Evolutionary conservation across 495 filamentous ascomycete genomes (phyloP), one percentile per base, ranked within the genome.

Genomic region (Aeminium ludgeri): DNA sequence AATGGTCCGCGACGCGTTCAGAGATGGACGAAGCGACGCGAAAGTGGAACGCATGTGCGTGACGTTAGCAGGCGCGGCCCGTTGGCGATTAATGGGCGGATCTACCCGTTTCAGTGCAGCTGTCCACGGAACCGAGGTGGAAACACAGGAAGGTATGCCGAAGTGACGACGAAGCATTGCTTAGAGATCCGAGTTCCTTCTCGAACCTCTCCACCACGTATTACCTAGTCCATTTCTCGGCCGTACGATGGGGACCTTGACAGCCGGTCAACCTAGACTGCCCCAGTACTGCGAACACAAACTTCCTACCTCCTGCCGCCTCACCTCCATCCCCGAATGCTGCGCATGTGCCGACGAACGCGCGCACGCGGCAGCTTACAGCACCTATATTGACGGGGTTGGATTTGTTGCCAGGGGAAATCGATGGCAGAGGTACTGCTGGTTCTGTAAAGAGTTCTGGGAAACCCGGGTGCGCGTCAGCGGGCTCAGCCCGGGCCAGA

Each of bases 1-100:
- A n/a, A n/a, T 39, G 25, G 36, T 25, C 17, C 12, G 36, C 23
- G 23, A 33, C 31, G 5, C 16, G 31, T 45, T 69, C 65, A 17
- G 67, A 60, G 34, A 74, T 64, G 40, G 77, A 39, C 78, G 65
- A 0, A 80, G 80, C 31, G 31, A 13, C 31, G 31, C 31, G 31
- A 33, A 33, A 33, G 31, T 13, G 31, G 31, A 33, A 5, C 31
- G 31, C 4, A 13, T 5, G 3, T 3, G 12, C 31, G 31, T 33
- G 31, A 33, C n/a, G 16, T 33, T 33, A 12, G 31, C 23, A 25
- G 23, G 23, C 23, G 23, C 23, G 23, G 23, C 23, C 4, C 23
- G 23, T 25, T 25, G 4, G 4, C 8, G 3, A 8, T 4, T 8
- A 25, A 25, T 8, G 3, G 4, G 23, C 3, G 23, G 23, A 25